Evolutionary conservation across 2,329 filamentous ascomycete genomes (phyloP), one percentile per base, ranked within the genome.

Genomic region (Atkinsonella hypoxylon): DNA sequence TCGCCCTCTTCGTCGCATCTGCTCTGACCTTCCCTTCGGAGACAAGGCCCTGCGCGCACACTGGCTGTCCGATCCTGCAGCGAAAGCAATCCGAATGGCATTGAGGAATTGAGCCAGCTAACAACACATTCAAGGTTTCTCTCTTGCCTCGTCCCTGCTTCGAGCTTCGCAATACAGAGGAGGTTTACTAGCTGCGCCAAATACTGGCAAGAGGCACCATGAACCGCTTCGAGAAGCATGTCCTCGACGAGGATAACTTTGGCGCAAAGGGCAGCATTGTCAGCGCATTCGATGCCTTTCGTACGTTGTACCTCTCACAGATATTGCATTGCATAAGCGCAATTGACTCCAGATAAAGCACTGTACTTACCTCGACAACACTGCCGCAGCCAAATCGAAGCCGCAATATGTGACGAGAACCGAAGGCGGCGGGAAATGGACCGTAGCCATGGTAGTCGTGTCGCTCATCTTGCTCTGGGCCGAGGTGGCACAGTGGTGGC

Each of bases 201-300:
- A 30, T 11, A 38, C 38, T 12, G 34, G 34, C 18, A 36, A 26
- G 38, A 18, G 34, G 47, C 50, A 60, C 44, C 40, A 93, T 95
- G 88, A 87, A 93, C 77, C 86, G 85, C 62, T 90, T 85, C 71
- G 74, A 82, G 59, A 77, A 84, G 62, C 76, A 79, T 59, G 50
- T 49, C 50, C 54, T 90, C 59, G 78, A 89, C 62, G 89, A 95
- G 61, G 85, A 86, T 66, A 73, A 80, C 56, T 95, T 95, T 71
- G 86, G 80, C 62, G 83, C 87, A 59, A 83, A 84, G 64, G 75
- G 79, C 51, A 75, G 70, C 66, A 78, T 84, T 52, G 81, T 95
- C 62, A 84, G 83, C 68, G 89, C 91, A 53, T 98, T 98, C 69
- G 93, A 98, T 74, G 91, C 90, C 57, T 98, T 98, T 67, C 91